Base-by-base conservation (phyloP, 495 filamentous ascomycete genomes). In the Neurospora sp. region DNA sequence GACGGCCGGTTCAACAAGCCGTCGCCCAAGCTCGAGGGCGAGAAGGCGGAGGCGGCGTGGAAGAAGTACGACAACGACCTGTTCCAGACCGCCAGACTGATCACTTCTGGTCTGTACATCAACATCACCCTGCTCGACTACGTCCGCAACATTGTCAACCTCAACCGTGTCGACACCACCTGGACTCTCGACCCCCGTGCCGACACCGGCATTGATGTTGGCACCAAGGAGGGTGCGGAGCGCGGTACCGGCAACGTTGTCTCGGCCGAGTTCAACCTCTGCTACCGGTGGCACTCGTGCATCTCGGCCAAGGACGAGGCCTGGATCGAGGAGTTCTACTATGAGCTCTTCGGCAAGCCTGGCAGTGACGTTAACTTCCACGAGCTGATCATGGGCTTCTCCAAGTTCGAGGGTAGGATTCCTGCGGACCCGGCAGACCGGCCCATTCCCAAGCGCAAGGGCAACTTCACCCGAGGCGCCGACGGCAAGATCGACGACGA, bases 51-150 rank as follows among this genome's bases (percentile, higher is more conserved):
- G 61, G 86, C 86, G n/a, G 89, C 89, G 0, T 90, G 88, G 89
- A 84, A 82, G 61, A 92, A 93, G 79, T 90, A 90, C 74, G 93
- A 96, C 74, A 89, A 94, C 71, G 92, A 96, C 72, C 83, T 96
- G 22, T 96, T 96, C 85, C 92, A 96, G 76, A 93, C 91, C 18
- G 91, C 89, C 41, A 85, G 93, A 47, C 84, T 96, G 73, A 86
- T 94, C 73, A 94, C 91, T 3, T 94, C 91, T 42, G 92, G 93
- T 70, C 83, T 95, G 8, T 96, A 94, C 79, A 92, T 94, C 78
- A 94, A 96, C 83, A 92, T 93, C 75, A 90, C 92, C 8, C 83
- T 96, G 40, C 86, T 92, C 72, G 93, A 96, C 77, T 96, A 96
- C 78, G 86, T 96, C 44, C 89, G 93, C 37, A 93, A 92, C 22